A percentile compares a stretch with the other conserved stretches of the same genome.
Conservation (phyloP, 78 protist species). For the Dictyostelium capitatum region DNA sequence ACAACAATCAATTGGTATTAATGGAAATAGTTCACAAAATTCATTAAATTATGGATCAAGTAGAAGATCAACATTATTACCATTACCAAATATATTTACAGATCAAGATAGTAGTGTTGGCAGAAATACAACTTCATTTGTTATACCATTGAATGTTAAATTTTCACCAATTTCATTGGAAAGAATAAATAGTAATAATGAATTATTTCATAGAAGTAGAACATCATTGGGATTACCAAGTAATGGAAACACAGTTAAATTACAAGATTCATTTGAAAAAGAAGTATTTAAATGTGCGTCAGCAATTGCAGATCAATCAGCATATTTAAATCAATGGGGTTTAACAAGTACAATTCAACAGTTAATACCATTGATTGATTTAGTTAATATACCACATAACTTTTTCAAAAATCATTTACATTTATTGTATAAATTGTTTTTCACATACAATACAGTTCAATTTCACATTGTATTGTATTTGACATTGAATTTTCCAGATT, state of each 20-base stretch:
- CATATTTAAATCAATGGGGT: slow-evolving; percentile 67
- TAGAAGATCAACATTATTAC: neutral
- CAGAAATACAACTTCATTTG: neutral
- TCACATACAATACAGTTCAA: slow-evolving; percentile 40
- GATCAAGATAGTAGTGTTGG: neutral
- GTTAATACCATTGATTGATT: slow-evolving; percentile 34
- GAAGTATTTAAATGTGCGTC: slow-evolving; percentile 61
- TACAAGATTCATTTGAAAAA: slow-evolving; percentile 45
- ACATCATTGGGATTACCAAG: neutral
- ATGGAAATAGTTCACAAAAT: slow-evolving; percentile 6
- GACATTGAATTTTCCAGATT: slow-evolving; percentile 37
- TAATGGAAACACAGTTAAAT: neutral
- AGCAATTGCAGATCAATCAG: slow-evolving; percentile 59
- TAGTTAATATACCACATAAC: slow-evolving; percentile 49
- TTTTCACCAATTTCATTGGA: slow-evolving; percentile 38
- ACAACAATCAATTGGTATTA: neutral
- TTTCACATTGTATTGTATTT: slow-evolving; percentile 44
- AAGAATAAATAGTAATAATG: slow-evolving; percentile 7
- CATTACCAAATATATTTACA: slow-evolving; percentile 21
- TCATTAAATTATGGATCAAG: slow-evolving; percentile 23
- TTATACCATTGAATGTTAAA: slow-evolving; percentile 52
- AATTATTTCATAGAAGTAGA: slow-evolving; percentile 7
- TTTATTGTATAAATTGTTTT: slow-evolving; percentile 55
- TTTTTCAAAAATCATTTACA: slow-evolving; percentile 61
- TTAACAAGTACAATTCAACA: slow-evolving; percentile 31